Percentiles rank a stretch among this genome's conserved stretches.
phyloP scores from a whole-genome alignment of 306 rosid species.

The Vigna reflexopilosa region DNA sequence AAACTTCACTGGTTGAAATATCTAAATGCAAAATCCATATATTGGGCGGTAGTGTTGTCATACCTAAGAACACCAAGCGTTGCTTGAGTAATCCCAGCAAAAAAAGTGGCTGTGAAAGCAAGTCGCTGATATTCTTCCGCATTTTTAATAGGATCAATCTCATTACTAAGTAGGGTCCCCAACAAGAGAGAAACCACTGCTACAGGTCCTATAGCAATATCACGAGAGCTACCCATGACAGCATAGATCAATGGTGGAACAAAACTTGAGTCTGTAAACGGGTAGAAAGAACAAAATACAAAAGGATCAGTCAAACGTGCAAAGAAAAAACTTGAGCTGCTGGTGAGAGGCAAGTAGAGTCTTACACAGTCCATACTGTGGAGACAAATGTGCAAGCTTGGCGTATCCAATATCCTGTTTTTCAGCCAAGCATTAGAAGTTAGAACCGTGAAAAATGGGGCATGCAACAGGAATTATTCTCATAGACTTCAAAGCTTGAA shows the following conservation, averaged over 20 bases:
- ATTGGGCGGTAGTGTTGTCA: neutral
- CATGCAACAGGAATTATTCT: constrained; percentile 4
- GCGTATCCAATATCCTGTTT: constrained; percentile 91
- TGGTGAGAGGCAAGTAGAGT: constrained; percentile 5
- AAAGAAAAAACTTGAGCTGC: constrained; percentile 10
- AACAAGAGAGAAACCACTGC: constrained; percentile 94
- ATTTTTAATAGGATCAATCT: constrained; percentile 61
- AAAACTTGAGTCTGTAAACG: constrained; percentile 82
- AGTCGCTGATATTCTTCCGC: constrained; percentile 69
- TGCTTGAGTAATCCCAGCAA: constrained; percentile 94
- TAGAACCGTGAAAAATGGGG: neutral
- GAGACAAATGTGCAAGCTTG: constrained; percentile 86
- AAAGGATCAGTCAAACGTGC: constrained; percentile 40
- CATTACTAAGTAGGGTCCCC: constrained; percentile 80
- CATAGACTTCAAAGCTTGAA: constrained; percentile 9
- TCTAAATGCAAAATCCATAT: constrained; percentile 1
- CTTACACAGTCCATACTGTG: constrained; percentile 95
- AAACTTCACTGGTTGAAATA: constrained; percentile 22
- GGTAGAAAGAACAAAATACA: constrained; percentile 20
- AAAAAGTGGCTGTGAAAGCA: constrained; percentile 97
- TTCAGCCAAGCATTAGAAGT: constrained; percentile 46
- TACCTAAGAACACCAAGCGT: constrained; percentile 90
- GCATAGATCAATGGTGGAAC: constrained; percentile 96
- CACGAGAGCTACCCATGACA: constrained; percentile 95
- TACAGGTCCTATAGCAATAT: constrained; percentile 96